Base-by-base conservation (phyloP, 306 rosid species). In the Gleditsia sinensis region DNA sequence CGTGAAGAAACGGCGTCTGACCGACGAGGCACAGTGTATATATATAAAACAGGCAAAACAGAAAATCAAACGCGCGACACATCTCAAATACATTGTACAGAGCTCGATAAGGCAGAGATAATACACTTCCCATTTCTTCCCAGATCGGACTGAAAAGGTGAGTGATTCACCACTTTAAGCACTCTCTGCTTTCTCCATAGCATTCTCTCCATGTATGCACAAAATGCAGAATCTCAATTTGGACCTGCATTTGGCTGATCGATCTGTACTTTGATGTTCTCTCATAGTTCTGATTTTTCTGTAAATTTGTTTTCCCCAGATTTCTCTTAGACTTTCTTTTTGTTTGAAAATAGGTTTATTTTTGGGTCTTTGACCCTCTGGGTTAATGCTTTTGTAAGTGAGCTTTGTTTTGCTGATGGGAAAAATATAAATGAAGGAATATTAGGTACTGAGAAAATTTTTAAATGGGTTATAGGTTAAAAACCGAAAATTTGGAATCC, bases 1-100 rank as follows among this genome's bases (percentile, higher is more conserved):
- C 90, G 94, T 88, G 58, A 90, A 66, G 62, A 69, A 78, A 83
- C 93, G 93, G 82, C 85, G 95, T 76, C 75, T 77, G 70, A 84
- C 89, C 87, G 90, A 93, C 91, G 86, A 71, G 68, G 57, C 75
- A 37, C 20, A 13, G 32, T 25, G 60, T 33, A 20, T 25, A 59
- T 86, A 86, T 88, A 78, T 75, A 84, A 80, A 65, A 42, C 32
- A 11, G 20, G 37, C 84, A 28, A n/a, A 82, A 85, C 79, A 77
- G 87, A 80, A 80, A 48, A 56, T 17, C 8, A 65, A 74, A 74
- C 34, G 75, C 81, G 25, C 69, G 55, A 77, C 80, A 78, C 43
- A 58, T 16, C 42, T 3, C 79, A 76, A 25, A 71, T 34, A 1
- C 67, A 20, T 36, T 19, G 43, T 36, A 60, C 65, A 34, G 16